Conservation (phyloP, 805 yeast species). For the Teunomyces tritomae region DNA sequence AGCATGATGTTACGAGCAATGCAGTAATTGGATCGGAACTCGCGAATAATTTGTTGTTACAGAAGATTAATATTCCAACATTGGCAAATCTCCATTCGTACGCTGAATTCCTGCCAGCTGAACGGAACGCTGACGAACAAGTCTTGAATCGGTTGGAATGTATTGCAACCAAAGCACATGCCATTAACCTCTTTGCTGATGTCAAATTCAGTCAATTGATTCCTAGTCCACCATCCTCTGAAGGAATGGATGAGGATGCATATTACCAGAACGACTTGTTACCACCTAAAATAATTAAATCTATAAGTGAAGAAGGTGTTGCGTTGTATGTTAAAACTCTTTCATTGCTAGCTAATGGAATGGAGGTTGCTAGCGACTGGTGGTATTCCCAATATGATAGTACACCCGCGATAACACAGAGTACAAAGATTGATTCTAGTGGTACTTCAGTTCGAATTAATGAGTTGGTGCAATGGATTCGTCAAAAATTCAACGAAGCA, state of each 20-base stretch:
- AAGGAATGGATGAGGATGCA: constrained; percentile 35
- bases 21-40: constrained; percentile 29
- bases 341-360: constrained; percentile 78
- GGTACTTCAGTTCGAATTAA: constrained; percentile 45
- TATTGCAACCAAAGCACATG: constrained; percentile 87
- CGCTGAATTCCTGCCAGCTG: constrained; percentile 13
- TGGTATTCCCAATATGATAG: constrained; percentile 55
- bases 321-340: constrained; percentile 81
- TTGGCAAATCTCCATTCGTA: constrained; percentile 17
- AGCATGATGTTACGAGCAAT: constrained; percentile 1
- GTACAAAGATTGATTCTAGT: constrained; percentile 17
- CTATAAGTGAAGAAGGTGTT: constrained; percentile 81
- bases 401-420: constrained; percentile 6
- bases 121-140: constrained; percentile 34
- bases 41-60: constrained; percentile 34
- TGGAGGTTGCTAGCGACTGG: constrained; percentile 86
- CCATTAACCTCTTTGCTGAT: constrained; percentile 84
- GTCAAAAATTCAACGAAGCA: constrained; percentile 84
- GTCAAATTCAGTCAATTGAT: constrained; percentile 83
- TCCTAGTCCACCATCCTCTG: constrained; percentile 64
- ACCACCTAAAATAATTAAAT: constrained; percentile 55
- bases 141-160: constrained; percentile 56
- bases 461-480: constrained; percentile 84
- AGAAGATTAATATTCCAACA: constrained; percentile 31
- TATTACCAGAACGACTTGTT: constrained; percentile 41